A percentile compares a stretch with the other conserved stretches of the same genome.
phyloP scores from a whole-genome alignment of 768 basidiomycete genomes.

The Tulasnella sp. region DNA sequence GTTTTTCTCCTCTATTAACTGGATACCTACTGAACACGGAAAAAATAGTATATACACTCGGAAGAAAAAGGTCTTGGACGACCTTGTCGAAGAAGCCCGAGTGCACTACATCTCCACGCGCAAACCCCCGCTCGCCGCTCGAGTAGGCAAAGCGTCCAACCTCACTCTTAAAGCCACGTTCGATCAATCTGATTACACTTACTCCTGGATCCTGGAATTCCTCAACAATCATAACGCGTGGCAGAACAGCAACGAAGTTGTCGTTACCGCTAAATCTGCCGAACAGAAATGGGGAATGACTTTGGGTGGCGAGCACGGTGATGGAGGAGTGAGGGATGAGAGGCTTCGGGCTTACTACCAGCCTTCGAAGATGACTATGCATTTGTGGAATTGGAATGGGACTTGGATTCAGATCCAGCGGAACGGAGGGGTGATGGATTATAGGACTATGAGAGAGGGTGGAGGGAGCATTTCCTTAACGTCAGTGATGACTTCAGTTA shows the following conservation, averaged over 20 bases:
- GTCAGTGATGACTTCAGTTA: background rate
- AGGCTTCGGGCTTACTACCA: background rate
- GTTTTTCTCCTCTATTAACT: too few species aligned
- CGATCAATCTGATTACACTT: background rate
- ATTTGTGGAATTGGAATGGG: background rate
- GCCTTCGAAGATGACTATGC: background rate
- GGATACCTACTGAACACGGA: background rate
- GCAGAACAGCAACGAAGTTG: background rate
- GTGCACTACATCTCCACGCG: background rate
- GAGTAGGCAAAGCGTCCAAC: background rate
- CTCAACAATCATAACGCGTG: background rate
- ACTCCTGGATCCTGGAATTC: background rate
- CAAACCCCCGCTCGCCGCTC: constrained; percentile 3
- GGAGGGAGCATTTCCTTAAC: background rate
- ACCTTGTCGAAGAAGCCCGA: constrained; percentile 2
- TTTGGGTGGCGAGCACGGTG: background rate
- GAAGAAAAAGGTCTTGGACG: background rate
- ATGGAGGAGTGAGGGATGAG: background rate
- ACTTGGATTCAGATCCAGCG: constrained; percentile 2
- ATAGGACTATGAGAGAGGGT: background rate
- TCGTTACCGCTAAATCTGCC: background rate
- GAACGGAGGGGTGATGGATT: background rate
- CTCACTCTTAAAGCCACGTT: background rate
- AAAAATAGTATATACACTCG: background rate
- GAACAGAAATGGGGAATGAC: constrained; percentile 6